phyloP scores from a whole-genome alignment of 1,284 basidiomycete species.

The Lentinula novae-zelandiae region DNA sequence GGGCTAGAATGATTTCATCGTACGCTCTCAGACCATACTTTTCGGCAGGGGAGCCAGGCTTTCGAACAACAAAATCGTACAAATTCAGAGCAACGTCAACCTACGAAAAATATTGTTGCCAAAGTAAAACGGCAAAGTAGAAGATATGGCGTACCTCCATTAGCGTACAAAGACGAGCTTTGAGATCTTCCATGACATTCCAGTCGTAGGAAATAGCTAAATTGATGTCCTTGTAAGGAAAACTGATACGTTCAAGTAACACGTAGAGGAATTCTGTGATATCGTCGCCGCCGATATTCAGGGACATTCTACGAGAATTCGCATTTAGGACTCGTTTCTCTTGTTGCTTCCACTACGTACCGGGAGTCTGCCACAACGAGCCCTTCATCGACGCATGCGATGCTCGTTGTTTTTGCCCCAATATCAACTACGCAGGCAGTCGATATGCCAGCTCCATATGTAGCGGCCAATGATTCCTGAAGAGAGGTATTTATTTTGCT shows the following conservation, averaged over 20 bases:
- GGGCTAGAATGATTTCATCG: slow-evolving; percentile 94
- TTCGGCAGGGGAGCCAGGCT: slow-evolving; percentile 71
- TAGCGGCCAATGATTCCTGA: slow-evolving; percentile 91
- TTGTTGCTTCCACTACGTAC: slow-evolving; percentile 35
- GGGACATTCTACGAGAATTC: slow-evolving; percentile 57
- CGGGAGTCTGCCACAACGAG: slow-evolving; percentile 86
- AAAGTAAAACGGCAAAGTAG: not conserved
- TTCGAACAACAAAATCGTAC: slow-evolving; percentile 86
- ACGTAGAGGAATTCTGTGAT: slow-evolving; percentile 87
- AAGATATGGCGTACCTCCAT: slow-evolving; percentile 60
- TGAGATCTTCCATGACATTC: slow-evolving; percentile 86
- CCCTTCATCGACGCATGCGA: slow-evolving; percentile 96
- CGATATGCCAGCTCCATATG: slow-evolving; percentile 93
- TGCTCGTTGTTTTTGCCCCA: slow-evolving; percentile 80
- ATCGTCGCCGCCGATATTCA: slow-evolving; percentile 92
- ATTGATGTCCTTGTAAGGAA: slow-evolving; percentile 86
- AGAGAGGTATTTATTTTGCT: not conserved
- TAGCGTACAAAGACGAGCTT: slow-evolving; percentile 78
- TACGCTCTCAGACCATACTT: slow-evolving; percentile 93
- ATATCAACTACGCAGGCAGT: slow-evolving; percentile 96
- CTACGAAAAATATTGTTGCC: slow-evolving; percentile 34
- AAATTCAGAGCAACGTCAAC: slow-evolving; percentile 83
- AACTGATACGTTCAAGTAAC: slow-evolving; percentile 77
- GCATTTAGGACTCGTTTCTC: slow-evolving; percentile 2
- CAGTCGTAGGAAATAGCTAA: slow-evolving; percentile 79